phyloP scores from a whole-genome alignment of 2,329 filamentous ascomycete genomes.

The Fusarium drepaniforme region DNA sequence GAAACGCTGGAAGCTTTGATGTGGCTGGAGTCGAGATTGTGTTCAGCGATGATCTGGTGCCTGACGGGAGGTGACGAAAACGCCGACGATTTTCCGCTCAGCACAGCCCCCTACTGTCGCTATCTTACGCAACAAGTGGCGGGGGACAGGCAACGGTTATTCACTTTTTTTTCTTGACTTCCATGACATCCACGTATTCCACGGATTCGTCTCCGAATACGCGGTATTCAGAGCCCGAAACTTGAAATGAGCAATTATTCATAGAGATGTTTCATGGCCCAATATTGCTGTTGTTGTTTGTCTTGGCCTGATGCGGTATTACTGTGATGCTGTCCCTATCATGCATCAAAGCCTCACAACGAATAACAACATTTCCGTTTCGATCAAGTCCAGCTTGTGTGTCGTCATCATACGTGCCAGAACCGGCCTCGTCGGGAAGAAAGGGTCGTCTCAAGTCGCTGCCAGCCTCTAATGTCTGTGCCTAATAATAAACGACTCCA shows the following conservation, averaged over 20 bases:
- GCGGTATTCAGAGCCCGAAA: constrained; percentile 25
- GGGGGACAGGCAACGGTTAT: constrained; percentile 15
- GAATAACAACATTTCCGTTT: constrained; percentile 28
- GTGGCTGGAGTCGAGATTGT: constrained; percentile 46
- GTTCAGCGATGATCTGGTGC: constrained; percentile 48
- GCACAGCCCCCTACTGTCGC: constrained; percentile 46
- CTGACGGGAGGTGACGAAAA: constrained; percentile 50
- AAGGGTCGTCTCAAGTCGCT: constrained; percentile 20
- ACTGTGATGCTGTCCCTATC: not conserved
- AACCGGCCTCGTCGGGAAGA: constrained; percentile 22
- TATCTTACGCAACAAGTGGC: constrained; percentile 43
- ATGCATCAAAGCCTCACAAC: constrained; percentile 5
- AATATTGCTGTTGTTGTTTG: not conserved
- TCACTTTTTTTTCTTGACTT: not conserved
- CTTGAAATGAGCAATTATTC: not conserved
- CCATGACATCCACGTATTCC: constrained; percentile 2
- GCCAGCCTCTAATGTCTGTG: constrained; percentile 8
- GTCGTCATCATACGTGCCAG: constrained; percentile 44
- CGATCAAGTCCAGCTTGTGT: constrained; percentile 21
- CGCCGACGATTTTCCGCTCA: constrained; percentile 52
- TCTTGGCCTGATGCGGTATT: not conserved
- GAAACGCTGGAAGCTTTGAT: constrained; percentile 41
- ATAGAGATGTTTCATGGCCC: not conserved
- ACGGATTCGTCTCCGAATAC: constrained; percentile 19
- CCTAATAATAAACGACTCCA: constrained; percentile 31